A percentile compares a stretch with the other conserved stretches of the same genome.
Conservation (phyloP, 2,329 filamentous ascomycete species). For the Thelonectria olida region DNA sequence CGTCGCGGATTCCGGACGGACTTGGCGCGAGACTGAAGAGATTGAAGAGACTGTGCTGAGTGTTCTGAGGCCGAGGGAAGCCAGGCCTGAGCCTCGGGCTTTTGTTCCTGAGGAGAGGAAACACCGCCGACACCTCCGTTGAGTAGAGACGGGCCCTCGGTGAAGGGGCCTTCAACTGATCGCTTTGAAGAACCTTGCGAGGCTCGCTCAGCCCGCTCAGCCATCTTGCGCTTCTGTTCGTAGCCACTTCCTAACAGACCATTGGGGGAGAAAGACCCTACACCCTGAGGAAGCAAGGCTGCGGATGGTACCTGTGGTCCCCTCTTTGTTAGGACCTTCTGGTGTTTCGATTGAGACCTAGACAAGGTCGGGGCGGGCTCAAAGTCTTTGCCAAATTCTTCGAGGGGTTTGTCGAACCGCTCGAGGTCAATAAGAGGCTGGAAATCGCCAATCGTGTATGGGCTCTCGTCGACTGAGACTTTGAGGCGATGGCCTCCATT, state of each 20-base stretch:
- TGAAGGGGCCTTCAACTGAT: conserved; percentile 50
- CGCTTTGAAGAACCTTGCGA: conserved; percentile 42
- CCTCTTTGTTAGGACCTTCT: conserved; percentile 36
- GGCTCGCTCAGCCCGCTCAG: conserved; percentile 37
- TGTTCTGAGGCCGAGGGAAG: conserved; percentile 50
- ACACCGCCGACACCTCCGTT: conserved; percentile 49
- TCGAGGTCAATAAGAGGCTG: conserved; percentile 73
- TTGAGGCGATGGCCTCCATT: conserved; percentile 45
- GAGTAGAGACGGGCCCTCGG: conserved; percentile 65
- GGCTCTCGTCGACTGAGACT: conserved; percentile 55
- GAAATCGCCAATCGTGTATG: conserved; percentile 73
- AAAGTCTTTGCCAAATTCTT: conserved; percentile 59
- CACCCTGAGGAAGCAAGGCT: conserved; percentile 24
- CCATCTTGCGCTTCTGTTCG: conserved; percentile 55
- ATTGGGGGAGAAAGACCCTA: conserved; percentile 57
- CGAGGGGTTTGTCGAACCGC: conserved; percentile 63
- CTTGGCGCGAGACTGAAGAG: conserved; percentile 44
- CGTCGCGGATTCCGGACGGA: conserved; percentile 31
- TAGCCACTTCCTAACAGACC: conserved; percentile 63
- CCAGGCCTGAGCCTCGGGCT: conserved; percentile 46
- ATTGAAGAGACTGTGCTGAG: too few species aligned
- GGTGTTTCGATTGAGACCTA: conserved; percentile 22
- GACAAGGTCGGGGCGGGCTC: conserved; percentile 33
- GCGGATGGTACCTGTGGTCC: conserved; percentile 38
- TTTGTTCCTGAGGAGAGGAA: conserved; percentile 32